Percentiles rank a stretch among this genome's conserved stretches.
phyloP scores from a whole-genome alignment of 2,329 filamentous ascomycete genomes.

The Cladosporium velox region DNA sequence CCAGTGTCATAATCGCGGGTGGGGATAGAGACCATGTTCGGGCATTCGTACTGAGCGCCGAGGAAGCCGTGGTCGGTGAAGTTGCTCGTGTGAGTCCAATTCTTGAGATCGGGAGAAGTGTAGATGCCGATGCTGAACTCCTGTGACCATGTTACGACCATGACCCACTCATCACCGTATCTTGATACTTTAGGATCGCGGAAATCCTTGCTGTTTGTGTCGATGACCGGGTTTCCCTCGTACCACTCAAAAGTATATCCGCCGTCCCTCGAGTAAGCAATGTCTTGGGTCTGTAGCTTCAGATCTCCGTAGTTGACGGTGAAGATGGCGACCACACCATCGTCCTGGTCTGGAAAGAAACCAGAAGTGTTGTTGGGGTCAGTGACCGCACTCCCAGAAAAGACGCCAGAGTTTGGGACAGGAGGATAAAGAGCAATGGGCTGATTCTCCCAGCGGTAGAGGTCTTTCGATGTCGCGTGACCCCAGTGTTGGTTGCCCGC shows the following conservation, averaged over 20 bases:
- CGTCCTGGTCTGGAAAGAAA: conserved; percentile 59
- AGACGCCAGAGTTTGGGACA: conserved; percentile 50
- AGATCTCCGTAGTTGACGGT: conserved; percentile 35
- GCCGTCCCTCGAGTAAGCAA: conserved; percentile 62
- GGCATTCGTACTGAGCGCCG: conserved; percentile 62
- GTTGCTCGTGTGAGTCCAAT: conserved; percentile 60
- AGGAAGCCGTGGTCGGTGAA: conserved; percentile 55
- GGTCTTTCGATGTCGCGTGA: conserved; percentile 61
- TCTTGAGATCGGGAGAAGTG: conserved; percentile 58
- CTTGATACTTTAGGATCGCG: conserved; percentile 65
- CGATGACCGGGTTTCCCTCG: conserved; percentile 59
- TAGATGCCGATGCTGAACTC: conserved; percentile 62
- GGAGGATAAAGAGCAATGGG: conserved; percentile 60
- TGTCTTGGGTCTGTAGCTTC: conserved; percentile 54
- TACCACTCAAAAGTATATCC: conserved; percentile 63
- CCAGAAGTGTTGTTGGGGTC: conserved; percentile 65
- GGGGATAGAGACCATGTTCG: conserved; percentile 59
- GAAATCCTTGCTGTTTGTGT: conserved; percentile 56
- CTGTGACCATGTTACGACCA: conserved; percentile 53
- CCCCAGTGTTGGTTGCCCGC: conserved; percentile 65
- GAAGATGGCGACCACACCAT: conserved; percentile 62
- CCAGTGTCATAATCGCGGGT: conserved; percentile 41
- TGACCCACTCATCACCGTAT: conserved; percentile 57
- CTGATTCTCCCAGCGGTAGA: conserved; percentile 65
- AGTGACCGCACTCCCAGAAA: conserved; percentile 56